Percentiles rank a stretch among this genome's conserved stretches.
Conservation (phyloP, 2,329 filamentous ascomycete species). For the Fusarium pseudograminearum region DNA sequence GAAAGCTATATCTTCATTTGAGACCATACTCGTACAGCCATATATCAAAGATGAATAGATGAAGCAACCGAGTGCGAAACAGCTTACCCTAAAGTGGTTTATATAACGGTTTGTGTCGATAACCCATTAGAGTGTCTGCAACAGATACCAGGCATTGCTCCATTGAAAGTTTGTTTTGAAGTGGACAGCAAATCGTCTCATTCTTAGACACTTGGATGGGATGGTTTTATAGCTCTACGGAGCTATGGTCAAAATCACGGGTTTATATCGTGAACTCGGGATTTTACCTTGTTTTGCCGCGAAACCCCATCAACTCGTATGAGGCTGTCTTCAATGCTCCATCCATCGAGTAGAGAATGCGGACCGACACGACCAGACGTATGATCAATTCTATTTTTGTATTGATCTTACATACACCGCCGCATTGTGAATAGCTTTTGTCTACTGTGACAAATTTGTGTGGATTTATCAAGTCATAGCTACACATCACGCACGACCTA, state of each 20-base stretch:
- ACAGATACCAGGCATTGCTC: not conserved
- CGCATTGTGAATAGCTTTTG: not conserved
- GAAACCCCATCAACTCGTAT: slow-evolving; percentile 28
- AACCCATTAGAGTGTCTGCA: no score
- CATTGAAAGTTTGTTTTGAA: not conserved
- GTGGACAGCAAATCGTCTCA: not conserved
- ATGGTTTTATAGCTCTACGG: not conserved
- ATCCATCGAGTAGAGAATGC: slow-evolving; percentile 11
- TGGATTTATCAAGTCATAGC: slow-evolving; percentile 12
- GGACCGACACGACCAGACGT: slow-evolving; percentile 13
- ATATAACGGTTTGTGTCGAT: not conserved
- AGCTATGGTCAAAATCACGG: not conserved
- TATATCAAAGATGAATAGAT: not conserved
- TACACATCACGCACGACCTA: not conserved
- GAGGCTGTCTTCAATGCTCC: slow-evolving; percentile 22
- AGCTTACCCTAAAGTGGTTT: not conserved
- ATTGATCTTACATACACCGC: not conserved
- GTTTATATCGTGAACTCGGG: not conserved
- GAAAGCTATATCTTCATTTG: not conserved
- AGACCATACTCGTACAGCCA: not conserved
- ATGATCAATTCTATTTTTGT: slow-evolving; percentile 3
- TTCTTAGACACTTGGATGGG: not conserved
- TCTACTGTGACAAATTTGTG: not conserved
- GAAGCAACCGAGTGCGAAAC: not conserved
- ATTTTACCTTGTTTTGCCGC: not conserved